phyloP scores from a whole-genome alignment of 2,329 filamentous ascomycete species.

The Colletotrichum agaves region DNA sequence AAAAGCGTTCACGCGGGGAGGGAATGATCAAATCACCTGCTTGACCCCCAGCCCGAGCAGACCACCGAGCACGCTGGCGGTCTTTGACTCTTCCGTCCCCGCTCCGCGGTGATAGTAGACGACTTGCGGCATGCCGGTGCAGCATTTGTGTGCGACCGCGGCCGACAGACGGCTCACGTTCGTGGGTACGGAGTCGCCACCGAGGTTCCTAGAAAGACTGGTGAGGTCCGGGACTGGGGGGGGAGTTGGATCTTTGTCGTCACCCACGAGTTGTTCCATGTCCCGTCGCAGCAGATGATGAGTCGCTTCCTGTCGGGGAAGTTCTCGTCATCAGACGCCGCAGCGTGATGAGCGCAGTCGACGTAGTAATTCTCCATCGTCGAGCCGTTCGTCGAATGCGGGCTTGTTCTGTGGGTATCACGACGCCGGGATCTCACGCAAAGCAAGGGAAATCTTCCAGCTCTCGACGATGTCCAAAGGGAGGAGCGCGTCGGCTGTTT shows the following conservation, averaged over 20 bases:
- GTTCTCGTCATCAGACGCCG: not conserved
- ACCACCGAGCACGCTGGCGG: constrained; percentile 40
- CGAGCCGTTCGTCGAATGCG: not conserved
- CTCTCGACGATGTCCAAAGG: not conserved
- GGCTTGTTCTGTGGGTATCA: not conserved
- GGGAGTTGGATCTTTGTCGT: accelerated
- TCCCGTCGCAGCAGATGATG: constrained; percentile 51
- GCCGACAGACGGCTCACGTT: constrained; percentile 50
- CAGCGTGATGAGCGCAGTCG: not conserved
- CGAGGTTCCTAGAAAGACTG: not conserved
- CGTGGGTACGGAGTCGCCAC: constrained; percentile 33
- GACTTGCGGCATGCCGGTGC: constrained; percentile 47
- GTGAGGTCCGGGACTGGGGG: not conserved
- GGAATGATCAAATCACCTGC: too few species aligned
- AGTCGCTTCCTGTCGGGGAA: constrained; percentile 39
- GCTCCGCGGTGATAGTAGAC: constrained; percentile 52
- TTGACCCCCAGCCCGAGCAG: constrained; percentile 42
- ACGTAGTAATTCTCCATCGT: not conserved
- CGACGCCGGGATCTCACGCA: not conserved
- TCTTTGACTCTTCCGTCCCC: constrained; percentile 42
- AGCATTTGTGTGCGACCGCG: constrained; percentile 44
- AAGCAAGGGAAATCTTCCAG: not conserved
- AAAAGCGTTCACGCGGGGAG: too few species aligned
- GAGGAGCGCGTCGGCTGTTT: not conserved
- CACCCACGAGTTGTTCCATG: constrained; percentile 45